phyloP scores from a whole-genome alignment of 176 grass and related monocot species.

The Ampelocalamus luodianensis region DNA sequence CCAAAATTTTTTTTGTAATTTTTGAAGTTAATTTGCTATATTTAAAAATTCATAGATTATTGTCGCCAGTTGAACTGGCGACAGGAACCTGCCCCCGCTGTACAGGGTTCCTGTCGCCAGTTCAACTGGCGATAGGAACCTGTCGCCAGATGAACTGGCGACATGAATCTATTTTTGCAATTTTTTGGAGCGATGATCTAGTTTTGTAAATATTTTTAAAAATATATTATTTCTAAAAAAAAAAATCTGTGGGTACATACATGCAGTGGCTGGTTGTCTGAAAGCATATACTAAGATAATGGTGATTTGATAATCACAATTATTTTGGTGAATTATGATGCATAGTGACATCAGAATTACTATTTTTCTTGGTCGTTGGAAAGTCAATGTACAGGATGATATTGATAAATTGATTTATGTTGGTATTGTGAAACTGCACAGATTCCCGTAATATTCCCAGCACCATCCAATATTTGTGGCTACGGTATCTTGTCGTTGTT shows the following conservation, averaged over 20 bases:
- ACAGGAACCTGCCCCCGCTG: no score
- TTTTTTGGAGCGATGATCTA: no score
- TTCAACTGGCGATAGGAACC: no score
- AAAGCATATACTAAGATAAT: neutral
- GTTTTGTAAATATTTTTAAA: no score
- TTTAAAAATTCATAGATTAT: no score
- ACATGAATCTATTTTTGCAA: no score
- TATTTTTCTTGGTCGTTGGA: constrained; percentile 16
- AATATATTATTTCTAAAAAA: no score
- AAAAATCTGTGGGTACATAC: neutral
- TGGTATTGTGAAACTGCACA: neutral
- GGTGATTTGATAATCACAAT: neutral
- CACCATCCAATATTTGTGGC: constrained; percentile 22
- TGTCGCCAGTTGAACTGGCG: no score
- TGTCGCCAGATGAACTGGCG: no score
- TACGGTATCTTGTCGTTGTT: neutral
- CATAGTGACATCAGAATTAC: neutral
- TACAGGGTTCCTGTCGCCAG: no score
- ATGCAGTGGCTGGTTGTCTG: neutral
- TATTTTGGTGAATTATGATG: neutral
- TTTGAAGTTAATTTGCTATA: no score
- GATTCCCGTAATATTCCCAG: neutral
- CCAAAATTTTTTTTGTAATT: no score
- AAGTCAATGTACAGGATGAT: neutral
- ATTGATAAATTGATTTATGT: neutral